These are phyloP conservation scores for Tuber indicum DNA, from an alignment of 495 filamentous ascomycete species.

Conservation along the genomic window DNA sequence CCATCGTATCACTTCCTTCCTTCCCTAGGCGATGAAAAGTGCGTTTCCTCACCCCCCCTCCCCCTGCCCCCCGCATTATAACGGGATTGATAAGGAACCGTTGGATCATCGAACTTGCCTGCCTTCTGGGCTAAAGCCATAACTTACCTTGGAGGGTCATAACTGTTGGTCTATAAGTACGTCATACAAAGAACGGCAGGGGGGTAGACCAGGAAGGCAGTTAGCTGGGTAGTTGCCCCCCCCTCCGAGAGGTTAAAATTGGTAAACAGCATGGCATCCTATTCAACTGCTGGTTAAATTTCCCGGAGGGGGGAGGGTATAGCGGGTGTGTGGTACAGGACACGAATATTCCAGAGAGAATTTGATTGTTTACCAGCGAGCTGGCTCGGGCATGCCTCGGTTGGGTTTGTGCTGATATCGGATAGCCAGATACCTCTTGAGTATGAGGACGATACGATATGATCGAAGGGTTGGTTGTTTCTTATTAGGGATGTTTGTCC, in stretches of 20 bases:
- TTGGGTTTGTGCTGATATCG: neutral
- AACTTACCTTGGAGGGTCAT: neutral
- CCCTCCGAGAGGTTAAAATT: neutral
- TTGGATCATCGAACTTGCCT: neutral
- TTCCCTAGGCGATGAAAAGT: neutral
- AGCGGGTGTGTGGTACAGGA: neutral
- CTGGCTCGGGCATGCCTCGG: neutral
- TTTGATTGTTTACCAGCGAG: neutral
- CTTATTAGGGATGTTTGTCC: neutral
- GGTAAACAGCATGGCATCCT: neutral
- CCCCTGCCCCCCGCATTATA: neutral
- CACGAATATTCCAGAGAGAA: neutral
- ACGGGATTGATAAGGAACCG: neutral
- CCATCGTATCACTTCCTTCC: neutral
- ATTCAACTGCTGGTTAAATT: neutral
- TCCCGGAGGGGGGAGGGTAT: neutral
- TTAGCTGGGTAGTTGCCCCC: neutral
- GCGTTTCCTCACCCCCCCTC: neutral
- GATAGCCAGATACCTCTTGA: neutral
- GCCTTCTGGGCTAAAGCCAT: neutral
- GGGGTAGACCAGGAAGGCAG: neutral
- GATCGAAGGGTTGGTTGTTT: neutral
- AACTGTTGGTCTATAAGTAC: neutral
- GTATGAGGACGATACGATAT: neutral
- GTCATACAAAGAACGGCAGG: neutral